Evolutionary conservation across 2,329 filamentous ascomycete species (phyloP), one percentile per base, ranked within the genome.

Genomic region (Cladosporium sp.): DNA sequence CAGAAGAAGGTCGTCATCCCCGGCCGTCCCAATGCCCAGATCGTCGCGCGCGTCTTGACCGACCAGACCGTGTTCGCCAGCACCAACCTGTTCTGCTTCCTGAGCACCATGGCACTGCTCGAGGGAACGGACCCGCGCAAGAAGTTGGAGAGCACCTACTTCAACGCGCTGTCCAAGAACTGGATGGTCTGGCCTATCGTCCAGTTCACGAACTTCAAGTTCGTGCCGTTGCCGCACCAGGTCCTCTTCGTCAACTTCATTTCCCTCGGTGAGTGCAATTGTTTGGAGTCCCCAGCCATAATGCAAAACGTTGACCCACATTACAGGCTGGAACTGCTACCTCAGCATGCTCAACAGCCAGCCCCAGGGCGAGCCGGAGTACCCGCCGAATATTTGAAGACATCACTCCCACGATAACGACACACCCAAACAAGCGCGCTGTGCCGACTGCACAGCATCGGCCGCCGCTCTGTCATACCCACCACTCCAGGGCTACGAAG

Each of bases 131-230:
- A 77, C 59, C 81, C 82, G 1, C 70, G 74, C 62, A 81, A 90
- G 64, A 91, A 92, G 73, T 76, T 93, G 52, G 72, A 81, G 55
- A 82, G 79, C 63, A 86, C 80, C 55, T 96, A 90, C 73, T 70
- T 72, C 59, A 77, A 80, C 10, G 87, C 87, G 32, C 80, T 95
- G 64, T 79, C 79, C 68, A 85, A 88, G 68, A 96, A 95, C 74
- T 89, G 89, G 78, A 80, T 89, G 74, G 71, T 96, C 52, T 96
- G 91, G 91, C 91, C 91, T 3, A 75, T 75, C 61, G 89, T 95
- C 52, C 91, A 96, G 74, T 76, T 85, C 50, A 77, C 85, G 65
- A 96, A 96, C 76, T 96, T 96, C 74, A 86, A 86, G 64, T 80
- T 93, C 58, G 81, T 95, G 58, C 91, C 91, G 45, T 75, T 95